Evolutionary conservation across 352 stramenopile species (phyloP).

Genomic region (Pythium sp.): DNA sequence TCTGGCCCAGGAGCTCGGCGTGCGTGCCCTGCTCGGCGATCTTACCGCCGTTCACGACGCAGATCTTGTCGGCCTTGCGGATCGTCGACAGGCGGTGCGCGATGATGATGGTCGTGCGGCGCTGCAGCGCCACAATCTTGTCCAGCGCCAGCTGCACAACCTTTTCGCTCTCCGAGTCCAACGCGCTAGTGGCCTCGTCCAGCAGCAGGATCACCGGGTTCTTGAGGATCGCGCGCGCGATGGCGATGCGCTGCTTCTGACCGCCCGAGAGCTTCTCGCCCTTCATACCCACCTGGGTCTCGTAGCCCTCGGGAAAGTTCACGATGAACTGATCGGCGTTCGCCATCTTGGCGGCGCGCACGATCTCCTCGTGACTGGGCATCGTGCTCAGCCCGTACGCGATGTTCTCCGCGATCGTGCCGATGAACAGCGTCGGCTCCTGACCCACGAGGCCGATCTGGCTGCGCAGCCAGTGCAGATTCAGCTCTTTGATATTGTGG

Average conservation of each 20-base stretch:
- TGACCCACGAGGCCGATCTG: constrained; percentile 49
- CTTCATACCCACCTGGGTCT: constrained; percentile 83
- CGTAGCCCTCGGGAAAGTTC: constrained; percentile 75
- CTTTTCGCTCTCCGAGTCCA: constrained; percentile 37
- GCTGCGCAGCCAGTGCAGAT: constrained; percentile 26
- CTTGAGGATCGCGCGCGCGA: constrained; percentile 65
- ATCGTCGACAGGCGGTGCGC: constrained; percentile 23
- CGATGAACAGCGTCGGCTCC: constrained; percentile 58
- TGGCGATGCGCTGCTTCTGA: constrained; percentile 95
- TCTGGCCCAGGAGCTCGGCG: constrained; percentile 10
- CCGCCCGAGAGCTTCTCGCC: constrained; percentile 70
- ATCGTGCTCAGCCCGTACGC: constrained; percentile 29
- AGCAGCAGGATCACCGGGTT: constrained; percentile 28
- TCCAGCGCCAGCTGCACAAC: constrained; percentile 30
- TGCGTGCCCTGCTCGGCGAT: constrained; percentile 20
- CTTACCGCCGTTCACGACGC: constrained; percentile 14
- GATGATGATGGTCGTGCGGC: constrained; percentile 44
- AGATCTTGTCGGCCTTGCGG: constrained; percentile 25
- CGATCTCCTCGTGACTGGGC: constrained; percentile 42
- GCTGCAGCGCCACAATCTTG: constrained; percentile 19
- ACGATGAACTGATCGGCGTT: constrained; percentile 89
- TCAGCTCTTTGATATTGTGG: constrained; percentile 17
- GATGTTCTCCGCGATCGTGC: constrained; percentile 46
- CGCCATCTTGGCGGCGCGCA: constrained; percentile 68
- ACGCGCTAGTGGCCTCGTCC: constrained; percentile 40